phyloP scores from a whole-genome alignment of 164 flowering plant genomes.

The grape (Vitis vinifera) region ASM3070453v1 NC_081812.1:12137501-12138000 shows the following conservation, averaged over 20 bases:
- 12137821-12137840: too few relatives aligned
- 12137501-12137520: too few relatives aligned
- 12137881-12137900: constrained; percentile 33
- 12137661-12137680: constrained; percentile 22
- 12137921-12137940: constrained; percentile 57
- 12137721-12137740: too few relatives aligned
- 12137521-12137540: constrained; percentile 25
- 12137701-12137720: constrained; percentile 22
- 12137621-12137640: constrained; percentile 40
- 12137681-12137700: constrained; percentile 31
- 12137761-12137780: too few relatives aligned
- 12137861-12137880: constrained; percentile 5
- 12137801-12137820: too few relatives aligned
- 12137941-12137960: constrained; percentile 59
- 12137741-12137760: too few relatives aligned
- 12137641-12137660: constrained; percentile 50
- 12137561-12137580: constrained; percentile 73
- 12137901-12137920: constrained; percentile 37
- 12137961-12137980: constrained; percentile 69
- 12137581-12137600: constrained; percentile 45
- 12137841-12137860: neutral
- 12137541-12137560: constrained; percentile 87
- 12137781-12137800: too few relatives aligned
- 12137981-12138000: constrained; percentile 60
- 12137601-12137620: constrained; percentile 52